Base-by-base conservation (phyloP, 352 stramenopile genomes). In the Thalassiosira livingstoniorum region DNA sequence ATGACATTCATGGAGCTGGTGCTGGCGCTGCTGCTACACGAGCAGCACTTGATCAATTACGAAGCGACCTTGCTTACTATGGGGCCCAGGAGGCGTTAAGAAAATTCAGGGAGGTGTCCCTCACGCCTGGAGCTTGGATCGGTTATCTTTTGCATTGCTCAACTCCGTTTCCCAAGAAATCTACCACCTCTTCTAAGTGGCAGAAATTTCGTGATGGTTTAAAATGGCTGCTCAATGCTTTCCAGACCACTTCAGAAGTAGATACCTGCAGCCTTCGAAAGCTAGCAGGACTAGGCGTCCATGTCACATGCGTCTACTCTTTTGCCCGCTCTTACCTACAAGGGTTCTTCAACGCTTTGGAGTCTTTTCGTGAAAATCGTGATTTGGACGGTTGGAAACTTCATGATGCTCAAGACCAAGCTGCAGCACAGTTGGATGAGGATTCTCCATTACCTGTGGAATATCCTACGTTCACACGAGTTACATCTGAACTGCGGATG, bases 1-100 rank as follows among this genome's bases (percentile, higher is more conserved):
- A 85, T 66, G 77, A 80, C 61, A 78, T 77, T 54, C 65, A 74
- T 53, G 32, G 47, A 25, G 32, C 32, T 0, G 43, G 15, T 0
- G 29, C 45, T 2, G 60, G 43, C 10, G 32, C 4, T 18, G 51
- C 35, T 23, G 18, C 32, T 7, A 37, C n/a, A 1, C 11, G 32
- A 39, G 10, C 53, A n/a, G 27, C 21, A 47, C n/a, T 21, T 67
- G 78, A 65, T 21, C 80, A 5, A 62, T 42, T 32, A 34, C 1
- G 15, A 27, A 35, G n/a, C 1, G 1, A 11, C 1, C 29, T 61
- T n/a, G 34, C 29, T 27, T 61, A n/a, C 25, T 2, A 35, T 15
- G 53, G 53, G 3, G 34, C 29, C 15, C 53, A 61, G 21, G 53
- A n/a, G 53, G 53, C 29, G 29, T n/a, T 35, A 4, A 4, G 25